Evolutionary conservation across 768 basidiomycete species (phyloP), one percentile per base, ranked within the genome.

Genomic region (Jaapia argillacea): DNA sequence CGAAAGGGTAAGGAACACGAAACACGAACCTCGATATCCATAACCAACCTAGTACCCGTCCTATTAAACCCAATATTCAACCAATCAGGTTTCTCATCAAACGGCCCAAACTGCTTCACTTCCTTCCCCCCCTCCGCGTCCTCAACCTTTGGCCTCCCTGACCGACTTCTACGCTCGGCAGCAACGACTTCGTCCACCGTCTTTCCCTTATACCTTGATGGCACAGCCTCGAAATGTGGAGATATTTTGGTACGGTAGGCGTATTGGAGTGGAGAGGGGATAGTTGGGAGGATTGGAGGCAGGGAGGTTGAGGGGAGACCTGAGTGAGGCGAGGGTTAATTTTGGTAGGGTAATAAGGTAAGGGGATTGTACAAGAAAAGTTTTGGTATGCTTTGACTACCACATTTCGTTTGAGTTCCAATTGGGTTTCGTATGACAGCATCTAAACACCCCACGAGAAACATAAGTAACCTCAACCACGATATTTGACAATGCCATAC

Each of bases 161-260:
- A n/a, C n/a, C 47, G 21, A 35, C 41, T 13, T 52, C 52, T 4
- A 44, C 35, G 1, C 28, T 20, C 0, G 45, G 40, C 2, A 48
- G 10, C 14, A 55, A 51, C 28, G 58, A 54, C 39, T 57, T n/a
- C n/a, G n/a, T 64, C 42, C 51, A 54, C 12, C 49, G 39, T 24
- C 56, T 53, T 43, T 70, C 10, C 37, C 12, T 16, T 10, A 10
- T 33, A 7, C 37, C 20, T 77, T 1, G 76, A 73, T 0, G 90
- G 81, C 0, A 80, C 74, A 21, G 10, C 10, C 20, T 92, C 87
- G 48, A 98, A 98, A 58, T 99, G 96, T 0, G 96, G 96, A 0
- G 96, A 97, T 42, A 99, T 81, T 65, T 99, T 99, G 2, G 96
- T 99, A 24, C 94, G 79, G 59, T 99, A 99, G 41, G 72, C 77